Percentiles rank a stretch among this genome's conserved stretches.
Evolutionary conservation across 2,329 filamentous ascomycete genomes (phyloP).

Genomic region (Leptographium wingfieldii): DNA sequence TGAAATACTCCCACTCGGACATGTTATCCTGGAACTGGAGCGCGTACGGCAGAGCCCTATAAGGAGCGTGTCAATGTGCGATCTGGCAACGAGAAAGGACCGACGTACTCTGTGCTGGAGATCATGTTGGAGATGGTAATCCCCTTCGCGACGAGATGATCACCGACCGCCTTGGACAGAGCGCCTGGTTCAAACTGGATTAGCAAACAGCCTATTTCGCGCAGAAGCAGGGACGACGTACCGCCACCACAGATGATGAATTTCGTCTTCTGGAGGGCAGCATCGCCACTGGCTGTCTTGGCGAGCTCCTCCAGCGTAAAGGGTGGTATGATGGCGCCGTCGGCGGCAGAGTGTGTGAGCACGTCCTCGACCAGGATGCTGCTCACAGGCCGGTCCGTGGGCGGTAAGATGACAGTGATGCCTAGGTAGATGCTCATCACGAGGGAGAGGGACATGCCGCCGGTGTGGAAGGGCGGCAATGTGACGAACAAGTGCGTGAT

Average conservation of each 20-base stretch:
- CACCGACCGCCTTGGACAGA: slow-evolving; percentile 23
- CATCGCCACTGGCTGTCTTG: slow-evolving; percentile 18
- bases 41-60: slow-evolving; percentile 22
- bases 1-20: slow-evolving; percentile 30
- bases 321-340: slow-evolving; percentile 22
- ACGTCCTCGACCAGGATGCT: slow-evolving; percentile 20
- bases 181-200: slow-evolving; percentile 17
- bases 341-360: slow-evolving; percentile 15
- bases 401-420: slow-evolving; percentile 13
- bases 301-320: slow-evolving; percentile 30
- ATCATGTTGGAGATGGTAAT: slow-evolving; percentile 24
- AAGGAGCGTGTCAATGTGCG: not conserved
- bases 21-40: slow-evolving; percentile 20
- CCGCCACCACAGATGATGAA: slow-evolving; percentile 26
- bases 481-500: slow-evolving; percentile 4
- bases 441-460: slow-evolving; percentile 10
- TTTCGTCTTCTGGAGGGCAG: slow-evolving; percentile 20
- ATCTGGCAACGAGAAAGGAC: not conserved
- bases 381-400: slow-evolving; percentile 22
- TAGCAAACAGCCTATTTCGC: not conserved
- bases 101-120: slow-evolving; percentile 28
- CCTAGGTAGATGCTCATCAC: slow-evolving; percentile 18
- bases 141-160: slow-evolving; percentile 23
- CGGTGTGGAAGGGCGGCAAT: slow-evolving; percentile 25
- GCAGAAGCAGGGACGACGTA: slow-evolving; percentile 8